phyloP scores from a whole-genome alignment of 495 filamentous ascomycete genomes.

The Neurospora sp. region DNA sequence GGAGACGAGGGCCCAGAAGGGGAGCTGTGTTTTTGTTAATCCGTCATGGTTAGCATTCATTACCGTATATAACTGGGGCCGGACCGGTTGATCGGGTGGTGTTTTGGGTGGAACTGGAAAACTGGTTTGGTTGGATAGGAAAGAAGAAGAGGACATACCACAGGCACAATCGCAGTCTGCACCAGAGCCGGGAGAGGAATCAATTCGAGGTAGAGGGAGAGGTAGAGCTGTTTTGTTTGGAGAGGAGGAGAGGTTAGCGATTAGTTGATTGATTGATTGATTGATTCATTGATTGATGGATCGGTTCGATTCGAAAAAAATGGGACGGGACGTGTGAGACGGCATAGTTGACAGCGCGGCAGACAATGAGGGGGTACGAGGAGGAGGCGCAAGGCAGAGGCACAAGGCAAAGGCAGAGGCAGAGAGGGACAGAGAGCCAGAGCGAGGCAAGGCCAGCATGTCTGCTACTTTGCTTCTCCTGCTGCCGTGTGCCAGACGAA shows the following conservation, averaged over 20 bases:
- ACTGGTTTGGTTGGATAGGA: no score
- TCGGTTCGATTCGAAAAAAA: background rate
- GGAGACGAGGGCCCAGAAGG: slow-evolving; percentile 83
- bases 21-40: slow-evolving; percentile 46
- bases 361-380: background rate
- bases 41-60: no score
- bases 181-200: slow-evolving; percentile 70
- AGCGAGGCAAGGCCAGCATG: background rate
- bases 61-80: background rate
- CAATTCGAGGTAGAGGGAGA: slow-evolving; percentile 73
- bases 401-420: no score
- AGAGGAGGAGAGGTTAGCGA: slow-evolving; percentile 5
- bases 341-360: background rate
- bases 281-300: no score
- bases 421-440: background rate
- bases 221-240: slow-evolving; percentile 57
- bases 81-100: no score
- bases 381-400: background rate
- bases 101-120: no score
- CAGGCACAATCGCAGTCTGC: slow-evolving; percentile 60
- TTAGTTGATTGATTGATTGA: background rate
- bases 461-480: background rate
- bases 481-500: background rate
- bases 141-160: slow-evolving; percentile 37
- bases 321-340: background rate